Conservation (phyloP, 1,139 yeast species). For the Diutina ranongensis region DNA sequence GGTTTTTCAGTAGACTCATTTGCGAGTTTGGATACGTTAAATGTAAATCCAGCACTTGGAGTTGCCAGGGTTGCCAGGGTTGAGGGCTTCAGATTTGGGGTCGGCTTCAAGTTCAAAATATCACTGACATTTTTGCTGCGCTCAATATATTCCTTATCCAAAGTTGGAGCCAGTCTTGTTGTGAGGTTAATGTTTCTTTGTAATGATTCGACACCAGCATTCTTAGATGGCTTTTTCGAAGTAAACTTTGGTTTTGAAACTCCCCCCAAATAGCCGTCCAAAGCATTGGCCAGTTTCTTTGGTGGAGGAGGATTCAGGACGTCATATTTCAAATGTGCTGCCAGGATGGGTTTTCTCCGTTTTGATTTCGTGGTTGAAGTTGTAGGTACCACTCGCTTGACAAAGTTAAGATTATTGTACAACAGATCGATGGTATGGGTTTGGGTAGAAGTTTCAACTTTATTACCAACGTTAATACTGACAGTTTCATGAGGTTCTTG, state of each 20-base stretch:
- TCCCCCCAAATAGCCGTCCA: constrained; percentile 3
- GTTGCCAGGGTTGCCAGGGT: neutral
- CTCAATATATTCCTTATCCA: constrained; percentile 1
- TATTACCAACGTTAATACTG: constrained; percentile 10
- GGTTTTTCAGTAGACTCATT: neutral
- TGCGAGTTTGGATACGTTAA: neutral
- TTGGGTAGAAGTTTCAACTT: constrained; percentile 33
- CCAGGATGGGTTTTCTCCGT: neutral
- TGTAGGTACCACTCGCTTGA: neutral
- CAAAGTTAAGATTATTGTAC: constrained; percentile 16
- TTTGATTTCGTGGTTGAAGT: neutral
- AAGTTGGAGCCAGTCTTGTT: too few species aligned
- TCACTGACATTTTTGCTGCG: neutral
- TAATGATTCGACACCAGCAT: neutral
- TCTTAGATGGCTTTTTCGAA: neutral
- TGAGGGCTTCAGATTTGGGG: neutral
- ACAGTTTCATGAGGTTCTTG: constrained; percentile 32
- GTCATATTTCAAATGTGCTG: neutral
- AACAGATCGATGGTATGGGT: constrained; percentile 25
- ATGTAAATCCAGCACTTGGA: neutral
- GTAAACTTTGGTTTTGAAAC: constrained; percentile 1
- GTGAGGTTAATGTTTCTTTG: too few species aligned
- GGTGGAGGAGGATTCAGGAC: neutral
- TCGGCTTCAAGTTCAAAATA: neutral
- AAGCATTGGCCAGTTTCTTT: neutral